These are phyloP conservation scores for Pythium aristosporum DNA, from an alignment of 352 stramenopile genomes.

Conservation along the genomic window DNA sequence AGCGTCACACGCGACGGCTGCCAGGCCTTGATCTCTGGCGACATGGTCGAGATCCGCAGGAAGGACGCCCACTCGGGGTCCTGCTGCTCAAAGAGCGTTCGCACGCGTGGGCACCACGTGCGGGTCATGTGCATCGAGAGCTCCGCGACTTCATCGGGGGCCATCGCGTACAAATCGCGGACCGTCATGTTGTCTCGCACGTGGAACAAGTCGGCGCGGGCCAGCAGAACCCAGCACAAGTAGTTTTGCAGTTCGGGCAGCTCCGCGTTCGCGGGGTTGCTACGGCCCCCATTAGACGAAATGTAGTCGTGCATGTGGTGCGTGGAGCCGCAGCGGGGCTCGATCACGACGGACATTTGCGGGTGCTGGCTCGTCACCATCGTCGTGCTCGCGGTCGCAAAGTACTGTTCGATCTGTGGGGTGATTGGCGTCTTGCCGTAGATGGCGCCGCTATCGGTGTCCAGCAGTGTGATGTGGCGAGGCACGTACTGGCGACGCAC, in stretches of 20 bases:
- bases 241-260: constrained; percentile 46
- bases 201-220: constrained; percentile 46
- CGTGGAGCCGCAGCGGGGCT: constrained; percentile 41
- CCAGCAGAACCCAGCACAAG: constrained; percentile 64
- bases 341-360: constrained; percentile 58
- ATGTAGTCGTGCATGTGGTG: constrained; percentile 37
- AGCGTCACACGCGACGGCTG: constrained; percentile 47
- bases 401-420: constrained; percentile 43
- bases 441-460: constrained; percentile 64
- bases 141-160: constrained; percentile 41
- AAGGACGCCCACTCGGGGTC: constrained; percentile 53
- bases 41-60: constrained; percentile 66
- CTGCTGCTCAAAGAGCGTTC: constrained; percentile 43
- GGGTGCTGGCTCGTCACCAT: constrained; percentile 47
- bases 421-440: constrained; percentile 69
- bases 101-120: constrained; percentile 45
- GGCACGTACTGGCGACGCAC: constrained; percentile 62
- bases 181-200: constrained; percentile 26
- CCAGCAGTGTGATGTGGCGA: constrained; percentile 41
- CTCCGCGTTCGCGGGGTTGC: constrained; percentile 15
- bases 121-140: constrained; percentile 50
- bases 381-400: constrained; percentile 48
- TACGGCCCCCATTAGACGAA: constrained; percentile 11
- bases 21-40: constrained; percentile 54
- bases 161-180: constrained; percentile 50